Evolutionary conservation across 345 rosid genomes (phyloP).

Genomic region (Bretschneidera sinensis): DNA sequence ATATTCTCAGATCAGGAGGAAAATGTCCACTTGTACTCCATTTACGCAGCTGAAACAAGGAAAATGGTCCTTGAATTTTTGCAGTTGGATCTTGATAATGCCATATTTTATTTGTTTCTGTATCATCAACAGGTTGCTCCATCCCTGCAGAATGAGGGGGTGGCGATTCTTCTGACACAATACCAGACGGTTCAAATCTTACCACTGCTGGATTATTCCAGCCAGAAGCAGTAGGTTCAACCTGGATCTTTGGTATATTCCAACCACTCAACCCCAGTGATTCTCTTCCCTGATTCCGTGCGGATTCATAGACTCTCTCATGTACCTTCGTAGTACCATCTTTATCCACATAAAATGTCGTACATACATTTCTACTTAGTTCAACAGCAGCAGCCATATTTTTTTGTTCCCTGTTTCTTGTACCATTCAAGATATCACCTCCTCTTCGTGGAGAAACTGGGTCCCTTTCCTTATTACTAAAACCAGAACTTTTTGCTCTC

Average conservation of each 20-base stretch:
- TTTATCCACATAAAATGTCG: slow-evolving; percentile 24
- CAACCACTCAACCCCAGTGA: neutral
- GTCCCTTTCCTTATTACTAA: slow-evolving; percentile 27
- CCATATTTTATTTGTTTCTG: slow-evolving; percentile 62
- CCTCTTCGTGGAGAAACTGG: slow-evolving; percentile 22
- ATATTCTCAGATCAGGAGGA: slow-evolving; percentile 65
- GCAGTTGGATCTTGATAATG: slow-evolving; percentile 79
- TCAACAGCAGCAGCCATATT: slow-evolving; percentile 26
- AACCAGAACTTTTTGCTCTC: slow-evolving; percentile 26
- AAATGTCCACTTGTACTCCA: slow-evolving; percentile 74
- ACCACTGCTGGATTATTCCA: slow-evolving; percentile 16
- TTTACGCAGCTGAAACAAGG: slow-evolving; percentile 59
- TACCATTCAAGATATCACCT: slow-evolving; percentile 29
- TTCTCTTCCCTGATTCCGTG: too few relatives aligned
- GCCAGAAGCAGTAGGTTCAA: slow-evolving; percentile 22
- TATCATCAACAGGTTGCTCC: slow-evolving; percentile 36
- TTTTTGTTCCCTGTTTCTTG: slow-evolving; percentile 32
- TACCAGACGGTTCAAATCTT: slow-evolving; percentile 6
- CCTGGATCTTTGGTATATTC: slow-evolving; percentile 28
- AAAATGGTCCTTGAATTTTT: slow-evolving; percentile 84
- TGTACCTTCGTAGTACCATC: slow-evolving; percentile 29
- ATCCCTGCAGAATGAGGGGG: slow-evolving; percentile 31
- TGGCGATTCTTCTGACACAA: neutral
- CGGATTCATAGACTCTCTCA: slow-evolving; percentile 7
- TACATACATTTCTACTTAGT: slow-evolving; percentile 20